Evolutionary conservation across 2,329 filamentous ascomycete species (phyloP), one percentile per base, ranked within the genome.

Genomic region (Aspergillus flavus): DNA sequence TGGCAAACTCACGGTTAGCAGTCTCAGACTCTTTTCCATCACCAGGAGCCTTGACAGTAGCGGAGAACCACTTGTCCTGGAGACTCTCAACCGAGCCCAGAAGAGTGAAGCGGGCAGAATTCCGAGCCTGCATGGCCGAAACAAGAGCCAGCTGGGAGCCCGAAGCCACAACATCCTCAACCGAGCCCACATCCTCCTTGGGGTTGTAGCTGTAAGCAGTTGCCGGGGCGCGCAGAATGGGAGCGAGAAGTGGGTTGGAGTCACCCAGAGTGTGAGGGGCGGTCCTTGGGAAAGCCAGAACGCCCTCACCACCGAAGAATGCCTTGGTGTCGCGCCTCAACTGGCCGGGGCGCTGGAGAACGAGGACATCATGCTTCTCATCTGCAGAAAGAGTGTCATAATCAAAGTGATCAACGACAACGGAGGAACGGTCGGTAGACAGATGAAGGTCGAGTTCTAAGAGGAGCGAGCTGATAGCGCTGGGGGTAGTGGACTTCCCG

Each of bases 361-460:
- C 85, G 52, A 99, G 84, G 34, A 97, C 91, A 79, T 98, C 93
- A 80, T 99, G 95, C 74, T 89, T 87, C 68, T 97, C 93, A 57
- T 88, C 75, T 5, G 94, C 90, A 46, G 90, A 92, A 36, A 86
- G 71, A 61, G 86, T 84, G 74, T 98, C 94, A 81, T 95, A 95
- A 82, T 92, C 91, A 87, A 98, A 97, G 83, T 99, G 95, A 80
- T 98, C 95, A 65, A 98, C 90, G 6, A 97, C 90, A 62, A 94
- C 83, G 62, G 92, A 89, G 61, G 90, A 92, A 73, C 94, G 92
- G 79, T 97, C 94, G 41, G 87, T 81, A 45, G 95, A 92, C n/a
- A 97, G 87, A 69, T 89, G 84, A 73, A 99, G 91, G 75, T 97
- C 94, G 77, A 97, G 85, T 80, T 98, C 93, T 72, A 91, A 83